Percentiles rank a stretch among this genome's conserved stretches.
phyloP scores from a whole-genome alignment of 2,329 filamentous ascomycete genomes.

The Pseudopithomyces chartarum region DNA sequence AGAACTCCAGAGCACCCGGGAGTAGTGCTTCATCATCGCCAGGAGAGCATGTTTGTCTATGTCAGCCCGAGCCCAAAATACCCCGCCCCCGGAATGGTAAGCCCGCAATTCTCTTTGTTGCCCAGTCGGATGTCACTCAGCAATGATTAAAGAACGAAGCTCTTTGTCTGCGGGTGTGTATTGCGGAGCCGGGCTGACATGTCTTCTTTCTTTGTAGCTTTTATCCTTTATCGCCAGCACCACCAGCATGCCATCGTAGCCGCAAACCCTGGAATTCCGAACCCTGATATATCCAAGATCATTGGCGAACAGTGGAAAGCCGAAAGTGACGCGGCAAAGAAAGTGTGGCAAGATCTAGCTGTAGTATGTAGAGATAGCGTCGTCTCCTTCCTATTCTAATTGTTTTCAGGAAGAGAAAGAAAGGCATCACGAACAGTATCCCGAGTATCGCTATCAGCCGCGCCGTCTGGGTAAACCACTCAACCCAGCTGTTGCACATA shows the following conservation, averaged over 20 bases:
- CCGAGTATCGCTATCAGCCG: conserved; percentile 92
- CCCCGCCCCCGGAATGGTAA: conserved; percentile 72
- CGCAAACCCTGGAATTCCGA: conserved; percentile 85
- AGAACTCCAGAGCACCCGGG: conserved; percentile 22
- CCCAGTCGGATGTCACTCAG: conserved; percentile 12
- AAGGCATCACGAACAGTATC: conserved; percentile 86
- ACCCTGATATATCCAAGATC: conserved; percentile 96
- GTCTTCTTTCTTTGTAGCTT: conserved; percentile 65
- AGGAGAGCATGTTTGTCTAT: conserved; percentile 65
- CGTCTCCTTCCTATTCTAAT: conserved; percentile 14
- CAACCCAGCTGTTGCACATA: conserved; percentile 36
- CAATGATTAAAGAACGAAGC: conserved; percentile 31
- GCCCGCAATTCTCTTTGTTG: conserved; percentile 43
- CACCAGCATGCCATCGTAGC: conserved; percentile 82
- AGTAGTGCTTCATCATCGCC: conserved; percentile 36
- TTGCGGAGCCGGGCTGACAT: conserved; percentile 15
- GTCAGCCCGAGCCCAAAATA: conserved; percentile 73
- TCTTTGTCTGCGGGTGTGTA: conserved; percentile 34
- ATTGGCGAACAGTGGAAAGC: conserved; percentile 91
- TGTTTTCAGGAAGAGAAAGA: conserved; percentile 76
- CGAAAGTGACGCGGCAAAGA: conserved; percentile 74
- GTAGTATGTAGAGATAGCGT: conserved; percentile 61
- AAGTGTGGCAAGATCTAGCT: conserved; percentile 85
- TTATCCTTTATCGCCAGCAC: conserved; percentile 95
- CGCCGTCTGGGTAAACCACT: conserved; percentile 54